Evolutionary conservation across 2,329 filamentous ascomycete genomes (phyloP).

Genomic region (Ascosphaera apis): DNA sequence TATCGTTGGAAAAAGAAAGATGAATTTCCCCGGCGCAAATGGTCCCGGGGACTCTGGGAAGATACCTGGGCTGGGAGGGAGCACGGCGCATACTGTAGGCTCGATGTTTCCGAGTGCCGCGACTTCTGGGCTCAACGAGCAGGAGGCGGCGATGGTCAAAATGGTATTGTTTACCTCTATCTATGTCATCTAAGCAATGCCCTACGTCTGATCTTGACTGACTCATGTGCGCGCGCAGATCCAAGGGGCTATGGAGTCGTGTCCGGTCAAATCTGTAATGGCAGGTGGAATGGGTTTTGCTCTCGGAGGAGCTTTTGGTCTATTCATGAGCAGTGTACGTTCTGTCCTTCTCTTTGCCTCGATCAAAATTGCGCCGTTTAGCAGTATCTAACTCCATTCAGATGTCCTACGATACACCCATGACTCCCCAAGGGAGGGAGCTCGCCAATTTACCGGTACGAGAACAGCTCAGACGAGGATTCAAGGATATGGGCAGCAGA

Average conservation of each 20-base stretch:
- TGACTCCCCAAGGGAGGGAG: constrained; percentile 33
- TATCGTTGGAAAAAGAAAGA: no score
- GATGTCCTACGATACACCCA: constrained; percentile 97
- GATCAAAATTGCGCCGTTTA: neutral
- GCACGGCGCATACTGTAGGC: no score
- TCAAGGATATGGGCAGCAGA: constrained; percentile 82
- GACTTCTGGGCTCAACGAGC: constrained; percentile 21
- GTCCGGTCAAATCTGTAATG: constrained; percentile 67
- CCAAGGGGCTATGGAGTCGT: constrained; percentile 73
- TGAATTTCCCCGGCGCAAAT: no score
- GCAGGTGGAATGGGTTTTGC: constrained; percentile 86
- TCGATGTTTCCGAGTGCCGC: no score
- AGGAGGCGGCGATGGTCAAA: constrained; percentile 26
- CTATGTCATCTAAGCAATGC: no score
- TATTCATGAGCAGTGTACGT: constrained; percentile 92
- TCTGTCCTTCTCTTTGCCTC: neutral
- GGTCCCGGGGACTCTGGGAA: no score
- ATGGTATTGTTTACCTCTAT: no score
- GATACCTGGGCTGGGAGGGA: no score
- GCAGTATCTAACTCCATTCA: constrained; percentile 14
- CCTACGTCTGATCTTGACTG: no score
- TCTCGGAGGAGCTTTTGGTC: constrained; percentile 76
- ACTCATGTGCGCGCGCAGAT: constrained; percentile 31
- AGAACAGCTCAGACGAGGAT: constrained; percentile 62
- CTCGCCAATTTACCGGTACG: constrained; percentile 48